Percentiles rank a stretch among this genome's conserved stretches.
These are phyloP conservation scores for Tolypocladium sp. DNA, from an alignment of 2,329 filamentous ascomycete genomes.

Conservation along the genomic window DNA sequence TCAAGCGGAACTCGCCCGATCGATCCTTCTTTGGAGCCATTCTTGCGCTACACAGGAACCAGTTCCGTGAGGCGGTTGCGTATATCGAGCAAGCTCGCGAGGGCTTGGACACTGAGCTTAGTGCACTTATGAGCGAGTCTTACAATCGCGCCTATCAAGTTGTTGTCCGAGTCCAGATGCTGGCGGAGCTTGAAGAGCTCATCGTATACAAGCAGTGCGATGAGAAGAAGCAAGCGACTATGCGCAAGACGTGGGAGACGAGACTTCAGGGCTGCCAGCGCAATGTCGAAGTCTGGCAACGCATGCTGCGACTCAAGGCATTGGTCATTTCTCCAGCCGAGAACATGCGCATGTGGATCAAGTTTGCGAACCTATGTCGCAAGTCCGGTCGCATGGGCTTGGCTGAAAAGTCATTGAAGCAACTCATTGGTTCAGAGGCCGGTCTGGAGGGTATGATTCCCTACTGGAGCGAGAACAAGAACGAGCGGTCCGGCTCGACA, in stretches of 20 bases:
- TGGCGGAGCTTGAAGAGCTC: constrained; percentile 95
- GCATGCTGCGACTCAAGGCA: constrained; percentile 90
- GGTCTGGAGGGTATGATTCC: constrained; percentile 52
- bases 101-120: constrained; percentile 89
- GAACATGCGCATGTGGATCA: constrained; percentile 99
- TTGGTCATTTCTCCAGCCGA: constrained; percentile 86
- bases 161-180: constrained; percentile 96
- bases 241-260: constrained; percentile 93
- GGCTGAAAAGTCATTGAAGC: constrained; percentile 89
- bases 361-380: constrained; percentile 94
- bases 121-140: constrained; percentile 89
- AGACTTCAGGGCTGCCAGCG: constrained; percentile 90
- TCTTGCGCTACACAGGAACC: constrained; percentile 86
- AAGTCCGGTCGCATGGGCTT: constrained; percentile 92
- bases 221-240: constrained; percentile 76
- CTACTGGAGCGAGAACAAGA: constrained; percentile 39
- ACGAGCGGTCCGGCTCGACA: constrained; percentile 5
- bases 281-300: constrained; percentile 96
- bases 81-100: constrained; percentile 90
- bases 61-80: constrained; percentile 80
- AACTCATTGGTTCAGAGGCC: constrained; percentile 67
- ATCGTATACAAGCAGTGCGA: constrained; percentile 97
- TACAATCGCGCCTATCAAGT: constrained; percentile 97
- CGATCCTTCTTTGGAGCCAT: constrained; percentile 97
- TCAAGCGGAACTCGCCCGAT: constrained; percentile 90